Base-by-base conservation (phyloP, 208 protist species). In the Wallacemonas sp. region DNA sequence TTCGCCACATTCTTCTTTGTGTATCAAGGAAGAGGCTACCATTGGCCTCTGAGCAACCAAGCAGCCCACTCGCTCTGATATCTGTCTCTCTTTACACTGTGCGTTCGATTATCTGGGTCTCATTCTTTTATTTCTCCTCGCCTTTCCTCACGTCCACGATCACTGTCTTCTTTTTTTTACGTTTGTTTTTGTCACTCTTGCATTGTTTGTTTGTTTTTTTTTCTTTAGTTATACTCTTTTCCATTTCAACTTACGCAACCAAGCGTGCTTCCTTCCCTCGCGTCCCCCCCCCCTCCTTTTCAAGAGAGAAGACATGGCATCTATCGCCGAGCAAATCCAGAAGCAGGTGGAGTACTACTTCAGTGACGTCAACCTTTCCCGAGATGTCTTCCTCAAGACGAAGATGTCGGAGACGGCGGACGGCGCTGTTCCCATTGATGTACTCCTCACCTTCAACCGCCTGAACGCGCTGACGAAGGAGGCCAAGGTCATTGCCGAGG, bases 331-430 rank as follows among this genome's bases (percentile, higher is more conserved):
- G 12, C 84, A 86, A 70, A 76, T 97, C 44, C 72, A 80, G 51
- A 60, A 71, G 9, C 91, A 95, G 72, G 86, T 97, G 58, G 87
- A 94, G 77, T 97, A 94, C 76, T 97, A 97, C 77, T 97, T 97
- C 80, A 88, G 88, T 65, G 88, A 97, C 66, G 88, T 92, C n/a
- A 97, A 97, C 73, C 63, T 97, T 45, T 76, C 82, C 17, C 88
- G 91, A 68, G 91, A 97, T 81, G 79, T 93, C 19, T 97, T 95
- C 60, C 70, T 97, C 27, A 90, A 93, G 70, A 79, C 75, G 11
- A 92, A 95, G 73, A 93, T 97, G 80, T 83, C 89, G 21, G 87
- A 95, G 72, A 76, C 90, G 66, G 67, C 76, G 11, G 87, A 95
- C 47, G 91, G 91, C 24, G 95, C 90, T 62, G 70, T 97, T 5